A percentile compares a stretch with the other conserved stretches of the same genome.
phyloP scores from a whole-genome alignment of 1,284 basidiomycete species.

The Melampsora occidentalis region DNA sequence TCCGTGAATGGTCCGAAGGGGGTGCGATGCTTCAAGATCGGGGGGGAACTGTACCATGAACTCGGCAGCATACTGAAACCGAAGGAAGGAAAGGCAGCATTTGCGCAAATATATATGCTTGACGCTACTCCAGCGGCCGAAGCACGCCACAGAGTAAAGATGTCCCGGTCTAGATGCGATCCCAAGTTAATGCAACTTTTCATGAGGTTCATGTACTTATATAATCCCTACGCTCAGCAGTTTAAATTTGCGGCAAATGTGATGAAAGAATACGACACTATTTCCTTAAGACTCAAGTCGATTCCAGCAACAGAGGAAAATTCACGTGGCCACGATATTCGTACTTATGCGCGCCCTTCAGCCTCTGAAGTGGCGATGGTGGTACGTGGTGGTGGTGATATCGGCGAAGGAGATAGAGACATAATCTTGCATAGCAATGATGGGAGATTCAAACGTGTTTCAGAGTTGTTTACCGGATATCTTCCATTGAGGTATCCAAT shows the following conservation, averaged over 20 bases:
- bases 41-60: not conserved
- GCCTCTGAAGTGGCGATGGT: conserved; percentile 27
- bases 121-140: not conserved
- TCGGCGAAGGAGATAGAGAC: not conserved
- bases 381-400: not conserved
- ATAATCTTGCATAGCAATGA: conserved; percentile 3
- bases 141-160: not conserved
- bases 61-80: not conserved
- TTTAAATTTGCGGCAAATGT: not conserved
- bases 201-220: not conserved
- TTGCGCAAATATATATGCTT: conserved; percentile 8
- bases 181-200: not conserved
- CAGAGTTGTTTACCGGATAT: conserved; percentile 5
- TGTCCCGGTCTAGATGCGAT: not conserved
- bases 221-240: not conserved
- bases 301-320: no score
- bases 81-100: not conserved
- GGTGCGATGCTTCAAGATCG: not conserved
- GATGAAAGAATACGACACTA: no score
- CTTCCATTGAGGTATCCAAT: conserved; percentile 11
- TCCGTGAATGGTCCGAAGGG: no score
- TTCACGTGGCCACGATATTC: no score
- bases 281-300: no score
- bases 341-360: no score
- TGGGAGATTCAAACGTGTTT: not conserved